These are phyloP conservation scores for Rhodotorula babjevae DNA, from an alignment of 768 basidiomycete genomes.

Conservation along the genomic window DNA sequence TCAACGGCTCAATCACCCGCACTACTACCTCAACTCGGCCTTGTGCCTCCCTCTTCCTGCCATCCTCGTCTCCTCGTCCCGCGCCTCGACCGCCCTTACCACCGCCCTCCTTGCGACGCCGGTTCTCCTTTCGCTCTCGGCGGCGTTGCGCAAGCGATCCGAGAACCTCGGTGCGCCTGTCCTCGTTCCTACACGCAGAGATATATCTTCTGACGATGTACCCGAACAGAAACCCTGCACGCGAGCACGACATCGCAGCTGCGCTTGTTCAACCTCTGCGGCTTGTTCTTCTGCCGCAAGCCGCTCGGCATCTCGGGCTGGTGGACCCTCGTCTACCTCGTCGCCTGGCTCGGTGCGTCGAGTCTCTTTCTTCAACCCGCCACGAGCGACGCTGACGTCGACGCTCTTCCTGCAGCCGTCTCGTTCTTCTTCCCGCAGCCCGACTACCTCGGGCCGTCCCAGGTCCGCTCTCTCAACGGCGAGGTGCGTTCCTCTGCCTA, in stretches of 20 bases:
- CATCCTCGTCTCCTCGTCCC: background rate
- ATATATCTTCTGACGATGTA: background rate
- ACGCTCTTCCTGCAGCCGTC: background rate
- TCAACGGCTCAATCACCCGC: conserved; percentile 1
- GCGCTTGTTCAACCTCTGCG: conserved; percentile 27
- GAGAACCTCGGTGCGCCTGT: conserved; percentile 3
- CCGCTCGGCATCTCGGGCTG: background rate
- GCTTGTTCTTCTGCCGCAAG: conserved; percentile 1
- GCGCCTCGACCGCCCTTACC: background rate
- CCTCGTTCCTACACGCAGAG: background rate
- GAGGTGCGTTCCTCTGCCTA: conserved; percentile 9
- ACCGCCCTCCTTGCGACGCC: conserved; percentile 1
- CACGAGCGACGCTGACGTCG: too few species aligned
- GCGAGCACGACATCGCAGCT: conserved; percentile 17
- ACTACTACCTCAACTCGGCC: conserved; percentile 29
- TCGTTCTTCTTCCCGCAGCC: conserved; percentile 35
- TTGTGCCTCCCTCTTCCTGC: conserved; percentile 16
- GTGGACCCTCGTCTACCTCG: background rate
- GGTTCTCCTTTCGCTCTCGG: background rate
- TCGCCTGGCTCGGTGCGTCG: conserved; percentile 23
- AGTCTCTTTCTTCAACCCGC: too few species aligned
- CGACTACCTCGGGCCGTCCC: conserved; percentile 18
- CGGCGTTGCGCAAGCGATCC: background rate
- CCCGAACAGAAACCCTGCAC: conserved; percentile 1
- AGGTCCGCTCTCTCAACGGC: background rate